Base-by-base conservation (phyloP, 1,284 basidiomycete species). In the Marasmius tenuissimus region DNA sequence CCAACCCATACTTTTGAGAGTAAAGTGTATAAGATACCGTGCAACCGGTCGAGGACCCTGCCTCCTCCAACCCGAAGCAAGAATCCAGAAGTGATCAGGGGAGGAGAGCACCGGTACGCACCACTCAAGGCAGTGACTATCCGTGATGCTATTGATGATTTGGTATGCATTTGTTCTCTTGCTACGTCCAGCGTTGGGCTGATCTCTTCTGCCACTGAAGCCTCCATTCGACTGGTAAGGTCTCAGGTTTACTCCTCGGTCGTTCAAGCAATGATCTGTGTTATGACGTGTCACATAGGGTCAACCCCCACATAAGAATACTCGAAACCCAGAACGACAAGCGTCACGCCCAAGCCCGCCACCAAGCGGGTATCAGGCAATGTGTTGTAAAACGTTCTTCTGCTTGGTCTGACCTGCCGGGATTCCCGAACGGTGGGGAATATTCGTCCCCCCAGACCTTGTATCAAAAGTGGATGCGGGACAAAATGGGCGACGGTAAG, bases 181-280 rank as follows among this genome's bases (percentile, higher is more conserved):
- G 22, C 18, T 33, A 8, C 49, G 59, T 50, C 37, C 59, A 39
- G 18, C 33, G 18, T 35, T 38, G 57, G 18, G 20, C 51, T 18
- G 45, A n/a, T 35, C 10, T 51, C 22, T 59, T 49, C 38, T 18
- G 10, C 20, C 18, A 53, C 54, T 58, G 4, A 60, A 89, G 87
- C 84, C 84, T 39, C 73, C 70, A 0, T 90, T 87, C 72, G 85
- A 90, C 55, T 90, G 87, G 88, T 86, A 62, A 60, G 70, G 67
- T 12, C 18, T 10, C 55, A 22, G 45, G 47, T 33, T 11, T 34
- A 12, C 50, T 35, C 11, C 34, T 11, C 49, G 37, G 9, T 5
- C 8, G 4, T 6, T n/a, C 10, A 5, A 9, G 39, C 12, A 47
- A 40, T 53, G 33, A 42, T 40, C 49, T 38, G 12, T 37, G 42